A percentile compares a stretch with the other conserved stretches of the same genome.
phyloP scores from a whole-genome alignment of 2,329 filamentous ascomycete species.

The Fusarium napiforme region DNA sequence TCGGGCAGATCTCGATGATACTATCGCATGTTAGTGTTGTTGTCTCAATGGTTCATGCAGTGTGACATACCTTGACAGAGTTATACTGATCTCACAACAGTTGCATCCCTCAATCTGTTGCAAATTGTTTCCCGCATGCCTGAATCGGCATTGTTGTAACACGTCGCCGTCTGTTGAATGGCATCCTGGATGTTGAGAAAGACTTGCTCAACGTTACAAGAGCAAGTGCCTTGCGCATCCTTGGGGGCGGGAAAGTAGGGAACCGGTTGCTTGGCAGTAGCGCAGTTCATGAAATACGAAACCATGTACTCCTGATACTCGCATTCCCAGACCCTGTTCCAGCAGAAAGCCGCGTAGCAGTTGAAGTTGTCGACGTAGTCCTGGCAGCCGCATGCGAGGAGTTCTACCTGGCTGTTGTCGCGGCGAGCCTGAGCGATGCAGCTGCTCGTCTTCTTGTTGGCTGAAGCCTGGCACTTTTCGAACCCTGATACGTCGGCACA shows the following conservation, averaged over 20 bases:
- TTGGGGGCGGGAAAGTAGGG: neutral
- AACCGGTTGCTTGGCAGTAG: neutral
- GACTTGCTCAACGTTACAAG: neutral
- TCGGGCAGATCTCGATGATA: neutral
- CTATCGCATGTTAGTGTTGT: neutral
- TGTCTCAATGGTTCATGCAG: accelerated
- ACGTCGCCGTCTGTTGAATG: neutral
- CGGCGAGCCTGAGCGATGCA: neutral
- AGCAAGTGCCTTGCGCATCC: neutral
- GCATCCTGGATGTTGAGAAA: neutral
- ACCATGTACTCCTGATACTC: neutral
- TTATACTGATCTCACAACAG: neutral
- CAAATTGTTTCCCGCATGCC: neutral
- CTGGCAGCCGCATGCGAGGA: neutral
- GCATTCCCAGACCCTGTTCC: neutral
- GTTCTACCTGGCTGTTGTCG: neutral
- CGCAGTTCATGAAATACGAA: neutral
- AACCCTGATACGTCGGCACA: neutral
- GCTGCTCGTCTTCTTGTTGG: neutral
- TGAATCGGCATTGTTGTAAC: neutral
- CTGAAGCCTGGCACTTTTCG: neutral
- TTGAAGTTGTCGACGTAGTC: neutral
- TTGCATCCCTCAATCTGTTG: neutral
- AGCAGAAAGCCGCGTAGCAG: neutral
- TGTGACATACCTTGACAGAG: neutral